Base-by-base conservation (phyloP, 306 rosid species). In the Cicer yamashitae region DNA sequence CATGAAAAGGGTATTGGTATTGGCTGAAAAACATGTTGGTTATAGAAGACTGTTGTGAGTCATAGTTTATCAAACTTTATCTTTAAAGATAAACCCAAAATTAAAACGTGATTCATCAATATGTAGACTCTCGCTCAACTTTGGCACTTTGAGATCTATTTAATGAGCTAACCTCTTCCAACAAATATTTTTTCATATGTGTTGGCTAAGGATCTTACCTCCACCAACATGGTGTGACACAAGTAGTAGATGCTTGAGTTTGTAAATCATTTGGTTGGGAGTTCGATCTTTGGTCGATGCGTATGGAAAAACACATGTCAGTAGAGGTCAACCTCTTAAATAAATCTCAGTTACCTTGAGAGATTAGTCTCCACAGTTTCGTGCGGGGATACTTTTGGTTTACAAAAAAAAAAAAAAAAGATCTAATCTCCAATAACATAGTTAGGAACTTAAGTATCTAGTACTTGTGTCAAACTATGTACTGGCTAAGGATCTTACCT, bases 1-100 rank as follows among this genome's bases (percentile, higher is more conserved):
- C 48, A 39, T 60, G 47, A 34, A 61, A 10, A 61, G 10, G 30
- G 10, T 59, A 12, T 7, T 59, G 43, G 65, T 59, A 18, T 59
- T 30, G 34, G 34, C 34, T 30, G 22, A 9, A 45, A 53, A 56
- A 20, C 56, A 12, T 11, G 72, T 45, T 18, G 38, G 58, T 74
- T 12, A 52, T n/a, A 61, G 25, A 50, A 50, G 67, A 59, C 67
- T 39, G 25, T 61, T 70, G 50, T 22, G 47, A 48, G 41, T 74
- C 39, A 57, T 20, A 46, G 44, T 39, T 80, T 43, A 54, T 18
- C 59, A 47, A n/a, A 46, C 17, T 39, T 74, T 59, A 38, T 20
- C 41, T 34, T 18, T 10, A 64, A 71, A 11, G 41, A 69, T 45
- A 67, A 57, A 61, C 20, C 58, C 34, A 14, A 63, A 54, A 44